A percentile compares a stretch with the other conserved stretches of the same genome.
Conservation (phyloP, 2,329 filamentous ascomycete species). For the Fusarium protoensiforme region DNA sequence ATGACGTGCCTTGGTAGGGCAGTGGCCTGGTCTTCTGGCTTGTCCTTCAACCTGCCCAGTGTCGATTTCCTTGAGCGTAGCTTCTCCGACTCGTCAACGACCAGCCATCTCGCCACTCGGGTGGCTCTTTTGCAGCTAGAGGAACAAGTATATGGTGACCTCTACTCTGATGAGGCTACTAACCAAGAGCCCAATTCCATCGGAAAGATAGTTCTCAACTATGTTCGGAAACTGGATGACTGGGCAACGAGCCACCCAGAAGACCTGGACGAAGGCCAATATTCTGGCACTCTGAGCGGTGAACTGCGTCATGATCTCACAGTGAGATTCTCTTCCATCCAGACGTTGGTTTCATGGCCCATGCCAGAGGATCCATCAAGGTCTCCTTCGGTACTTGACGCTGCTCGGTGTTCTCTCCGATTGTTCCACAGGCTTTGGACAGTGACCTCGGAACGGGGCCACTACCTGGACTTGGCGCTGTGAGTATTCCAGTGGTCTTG, state of each 20-base stretch:
- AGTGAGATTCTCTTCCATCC: background rate
- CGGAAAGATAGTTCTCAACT: background rate
- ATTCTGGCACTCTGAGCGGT: background rate
- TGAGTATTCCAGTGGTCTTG: background rate
- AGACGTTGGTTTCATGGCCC: background rate
- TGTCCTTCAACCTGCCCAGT: background rate
- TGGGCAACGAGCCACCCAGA: background rate
- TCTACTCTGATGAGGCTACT: constrained; percentile 4
- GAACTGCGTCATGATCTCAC: background rate
- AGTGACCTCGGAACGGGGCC: background rate
- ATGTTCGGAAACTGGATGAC: background rate
- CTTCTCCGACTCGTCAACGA: background rate
- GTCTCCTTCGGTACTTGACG: background rate
- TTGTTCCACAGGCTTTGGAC: constrained; percentile 10
- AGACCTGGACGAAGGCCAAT: background rate
- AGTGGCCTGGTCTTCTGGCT: constrained; percentile 3
- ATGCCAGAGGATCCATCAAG: background rate
- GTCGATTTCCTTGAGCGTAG: constrained; percentile 2
- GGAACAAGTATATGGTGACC: background rate
- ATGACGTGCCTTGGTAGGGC: constrained; percentile 2
- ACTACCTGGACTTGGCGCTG: background rate
- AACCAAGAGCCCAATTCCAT: background rate
- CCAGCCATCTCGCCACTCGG: background rate
- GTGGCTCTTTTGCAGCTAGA: background rate
- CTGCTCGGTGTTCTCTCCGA: background rate